Percentiles rank a stretch among this genome's conserved stretches.
Conservation (phyloP, 176 grass and related monocot genomes). For the Zoysia pacifica region DNA sequence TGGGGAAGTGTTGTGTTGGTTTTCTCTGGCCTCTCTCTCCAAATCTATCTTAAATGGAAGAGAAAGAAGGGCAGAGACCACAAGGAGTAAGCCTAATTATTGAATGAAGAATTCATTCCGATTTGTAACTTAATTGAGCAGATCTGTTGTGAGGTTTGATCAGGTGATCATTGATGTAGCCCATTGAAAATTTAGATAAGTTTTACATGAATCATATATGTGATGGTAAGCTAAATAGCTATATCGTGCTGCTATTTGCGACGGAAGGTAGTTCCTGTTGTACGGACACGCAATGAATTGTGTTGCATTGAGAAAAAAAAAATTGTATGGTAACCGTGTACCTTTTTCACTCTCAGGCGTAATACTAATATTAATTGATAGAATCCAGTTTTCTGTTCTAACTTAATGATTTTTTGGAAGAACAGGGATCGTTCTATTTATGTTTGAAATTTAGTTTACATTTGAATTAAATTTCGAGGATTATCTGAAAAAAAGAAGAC, state of each 20-base stretch:
- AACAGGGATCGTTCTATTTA: neutral
- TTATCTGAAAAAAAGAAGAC: no score
- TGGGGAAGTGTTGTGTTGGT: conserved; percentile 77
- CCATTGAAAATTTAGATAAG: conserved; percentile 29
- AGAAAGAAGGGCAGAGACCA: conserved; percentile 62
- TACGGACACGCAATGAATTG: conserved; percentile 34
- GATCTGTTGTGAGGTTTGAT: conserved; percentile 26
- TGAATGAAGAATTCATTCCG: neutral
- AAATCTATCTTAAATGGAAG: conserved; percentile 88
- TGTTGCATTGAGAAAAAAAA: conserved; percentile 25
- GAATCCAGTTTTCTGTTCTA: neutral
- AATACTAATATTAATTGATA: conserved; percentile 14
- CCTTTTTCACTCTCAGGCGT: conserved; percentile 15
- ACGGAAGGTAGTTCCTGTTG: conserved; percentile 13
- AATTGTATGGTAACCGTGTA: neutral
- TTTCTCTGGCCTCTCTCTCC: conserved; percentile 65
- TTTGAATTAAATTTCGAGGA: neutral
- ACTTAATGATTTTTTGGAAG: neutral
- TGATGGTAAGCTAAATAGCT: conserved; percentile 8
- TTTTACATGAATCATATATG: conserved; percentile 10
- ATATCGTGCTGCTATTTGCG: conserved; percentile 10
- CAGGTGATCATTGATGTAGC: conserved; percentile 24
- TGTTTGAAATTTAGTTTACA: neutral
- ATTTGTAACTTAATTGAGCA: conserved; percentile 32
- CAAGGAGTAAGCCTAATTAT: conserved; percentile 42